phyloP scores from a whole-genome alignment of 2,329 filamentous ascomycete genomes.

The Parastagonospora nodorum region DNA sequence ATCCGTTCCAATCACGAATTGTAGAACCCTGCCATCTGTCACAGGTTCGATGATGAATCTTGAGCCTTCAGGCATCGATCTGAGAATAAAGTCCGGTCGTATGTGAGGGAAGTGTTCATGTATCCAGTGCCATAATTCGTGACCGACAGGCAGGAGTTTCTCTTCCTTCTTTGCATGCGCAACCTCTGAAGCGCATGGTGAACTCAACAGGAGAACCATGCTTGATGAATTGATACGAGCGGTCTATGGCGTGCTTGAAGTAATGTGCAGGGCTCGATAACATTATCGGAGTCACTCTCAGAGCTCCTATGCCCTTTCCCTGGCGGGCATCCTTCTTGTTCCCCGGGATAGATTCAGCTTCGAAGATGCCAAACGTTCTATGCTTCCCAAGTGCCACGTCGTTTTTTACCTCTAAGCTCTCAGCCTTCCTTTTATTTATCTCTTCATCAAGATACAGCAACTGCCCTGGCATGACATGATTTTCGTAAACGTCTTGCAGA shows the following conservation, averaged over 20 bases:
- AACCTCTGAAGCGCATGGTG: conserved; percentile 11
- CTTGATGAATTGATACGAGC: conserved; percentile 31
- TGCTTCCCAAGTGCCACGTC: not conserved
- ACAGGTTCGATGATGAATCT: conserved; percentile 25
- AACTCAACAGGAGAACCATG: conserved; percentile 30
- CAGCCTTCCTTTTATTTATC: conserved; percentile 5
- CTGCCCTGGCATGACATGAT: conserved; percentile 24
- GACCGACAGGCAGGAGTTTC: not conserved
- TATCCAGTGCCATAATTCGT: conserved; percentile 23
- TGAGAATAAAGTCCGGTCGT: conserved; percentile 37
- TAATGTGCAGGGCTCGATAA: conserved; percentile 15
- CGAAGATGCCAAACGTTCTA: not conserved
- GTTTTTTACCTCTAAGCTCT: conserved; percentile 2
- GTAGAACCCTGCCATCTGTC: conserved; percentile 23
- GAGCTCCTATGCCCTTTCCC: conserved; percentile 10
- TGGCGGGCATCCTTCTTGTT: not conserved
- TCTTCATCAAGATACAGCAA: conserved; percentile 19
- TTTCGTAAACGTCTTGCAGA: conserved; percentile 23
- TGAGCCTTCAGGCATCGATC: conserved; percentile 33
- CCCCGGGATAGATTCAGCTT: conserved; percentile 1
- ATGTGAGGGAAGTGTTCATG: conserved; percentile 35
- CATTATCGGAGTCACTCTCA: conserved; percentile 25
- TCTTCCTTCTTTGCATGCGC: conserved; percentile 4
- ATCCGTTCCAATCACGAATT: conserved; percentile 26
- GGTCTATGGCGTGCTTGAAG: conserved; percentile 17